Evolutionary conservation across 2,329 filamentous ascomycete genomes (phyloP), one percentile per base, ranked within the genome.

Genomic region (Monosporascus sp.): DNA sequence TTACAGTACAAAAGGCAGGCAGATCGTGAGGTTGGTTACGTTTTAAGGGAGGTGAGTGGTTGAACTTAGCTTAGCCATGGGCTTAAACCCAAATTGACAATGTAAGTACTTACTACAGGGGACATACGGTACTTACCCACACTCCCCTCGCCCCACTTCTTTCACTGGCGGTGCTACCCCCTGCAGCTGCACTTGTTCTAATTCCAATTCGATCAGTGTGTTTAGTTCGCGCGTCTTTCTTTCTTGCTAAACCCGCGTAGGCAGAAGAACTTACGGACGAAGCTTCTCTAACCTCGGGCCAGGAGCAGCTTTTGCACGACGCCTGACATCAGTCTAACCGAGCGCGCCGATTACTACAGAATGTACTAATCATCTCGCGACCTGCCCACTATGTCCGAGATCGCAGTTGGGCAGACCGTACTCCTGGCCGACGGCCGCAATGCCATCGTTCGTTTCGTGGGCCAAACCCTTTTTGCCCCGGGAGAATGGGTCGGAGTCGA

Each of bases 401-500:
- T 83, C 63, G 76, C 74, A 65, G 70, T 77, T 56, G 92, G 90
- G 63, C 88, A 94, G 74, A 83, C 81, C 58, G 82, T 97, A 70
- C 84, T 86, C 72, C 84, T 96, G 61, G 83, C 79, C 64, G 88
- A 96, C 71, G 88, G 88, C 65, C 86, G 88, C 62, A 81, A 81
- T 62, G 94, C 83, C 61, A 81, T 82, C 55, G 82, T 99, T 59
- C 89, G 89, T 63, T 99, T 89, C 71, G 77, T 90, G 55, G 94
- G 94, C 64, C 75, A 80, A 51, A 90, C 93, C 38, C 76, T 82
- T 62, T 96, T 97, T 72, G 85, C 90, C 53, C 75, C 80, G 6
- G 93, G 92, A 57, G 84, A 89, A 56, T 97, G 92, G 90, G 78
- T 97, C 54, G 93, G 93, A 58, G 82, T 97, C 54, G 92, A 96